These are phyloP conservation scores for Strobilomyces echinocephalus DNA, from an alignment of 768 basidiomycete genomes.

Conservation along the genomic window DNA sequence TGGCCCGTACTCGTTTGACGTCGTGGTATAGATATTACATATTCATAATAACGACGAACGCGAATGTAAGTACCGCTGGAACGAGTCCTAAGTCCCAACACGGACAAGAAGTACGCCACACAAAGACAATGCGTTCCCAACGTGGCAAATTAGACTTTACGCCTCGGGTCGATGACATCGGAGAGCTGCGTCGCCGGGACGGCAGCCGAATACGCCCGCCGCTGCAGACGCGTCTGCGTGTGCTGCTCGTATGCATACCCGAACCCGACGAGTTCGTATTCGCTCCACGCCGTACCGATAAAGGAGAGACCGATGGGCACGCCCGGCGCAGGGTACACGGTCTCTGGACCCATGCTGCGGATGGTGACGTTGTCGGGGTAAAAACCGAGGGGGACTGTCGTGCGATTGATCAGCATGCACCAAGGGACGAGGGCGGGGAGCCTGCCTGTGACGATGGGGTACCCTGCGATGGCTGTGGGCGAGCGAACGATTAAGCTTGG, in stretches of 20 bases:
- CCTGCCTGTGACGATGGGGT: slow-evolving; percentile 34
- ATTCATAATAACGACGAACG: no score
- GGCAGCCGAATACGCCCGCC: slow-evolving; percentile 47
- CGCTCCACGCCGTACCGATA: slow-evolving; percentile 43
- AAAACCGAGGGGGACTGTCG: slow-evolving; percentile 38
- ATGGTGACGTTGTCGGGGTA: slow-evolving; percentile 26
- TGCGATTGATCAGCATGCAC: slow-evolving; percentile 21
- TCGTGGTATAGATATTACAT: no score
- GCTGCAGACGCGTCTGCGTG: slow-evolving; percentile 47
- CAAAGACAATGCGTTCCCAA: no score
- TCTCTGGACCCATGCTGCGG: no score
- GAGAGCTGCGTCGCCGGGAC: slow-evolving; percentile 51
- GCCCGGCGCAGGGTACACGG: slow-evolving; percentile 34
- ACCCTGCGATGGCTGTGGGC: slow-evolving; percentile 33
- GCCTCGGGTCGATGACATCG: slow-evolving; percentile 22
- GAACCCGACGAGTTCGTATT: slow-evolving; percentile 38
- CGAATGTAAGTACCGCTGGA: no score
- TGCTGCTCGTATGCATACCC: slow-evolving; percentile 52
- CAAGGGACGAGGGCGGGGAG: not conserved
- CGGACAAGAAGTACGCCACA: no score
- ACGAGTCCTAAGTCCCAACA: no score
- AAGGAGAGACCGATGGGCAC: slow-evolving; percentile 42
- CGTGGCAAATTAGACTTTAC: no score
- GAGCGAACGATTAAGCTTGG: not conserved
- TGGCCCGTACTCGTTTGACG: no score